These are phyloP conservation scores for Globisporangium apiculatum DNA, from an alignment of 352 stramenopile species.

Conservation along the genomic window DNA sequence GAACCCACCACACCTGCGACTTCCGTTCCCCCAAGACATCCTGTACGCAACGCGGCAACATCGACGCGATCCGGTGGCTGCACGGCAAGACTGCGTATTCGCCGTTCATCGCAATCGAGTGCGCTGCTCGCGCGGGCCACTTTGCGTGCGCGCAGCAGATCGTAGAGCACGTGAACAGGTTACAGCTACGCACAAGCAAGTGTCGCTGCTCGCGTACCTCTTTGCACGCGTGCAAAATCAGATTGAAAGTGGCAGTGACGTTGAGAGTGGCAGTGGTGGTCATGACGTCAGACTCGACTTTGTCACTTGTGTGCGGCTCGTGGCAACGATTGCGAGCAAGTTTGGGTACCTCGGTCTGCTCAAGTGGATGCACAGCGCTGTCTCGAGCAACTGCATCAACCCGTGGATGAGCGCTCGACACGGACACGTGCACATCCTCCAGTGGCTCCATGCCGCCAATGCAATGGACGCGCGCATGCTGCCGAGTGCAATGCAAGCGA, in stretches of 20 bases:
- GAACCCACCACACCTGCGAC: too few species aligned
- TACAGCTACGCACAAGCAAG: not conserved
- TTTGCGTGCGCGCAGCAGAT: too few species aligned
- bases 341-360: not conserved
- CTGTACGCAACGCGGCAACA: not conserved
- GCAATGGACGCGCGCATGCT: not conserved
- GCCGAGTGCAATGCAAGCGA: not conserved
- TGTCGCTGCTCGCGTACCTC: not conserved
- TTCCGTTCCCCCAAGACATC: not conserved
- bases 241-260: not conserved
- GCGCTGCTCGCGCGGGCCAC: too few species aligned
- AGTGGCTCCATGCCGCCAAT: constrained; percentile 1
- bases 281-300: too few species aligned
- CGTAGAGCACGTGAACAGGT: too few species aligned
- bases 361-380: not conserved
- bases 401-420: constrained; percentile 4
- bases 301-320: not conserved
- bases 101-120: too few species aligned
- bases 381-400: not conserved
- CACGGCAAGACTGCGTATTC: not conserved
- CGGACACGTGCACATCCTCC: constrained; percentile 1
- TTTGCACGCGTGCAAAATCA: not conserved
- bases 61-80: constrained; percentile 4
- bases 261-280: too few species aligned
- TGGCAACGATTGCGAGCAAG: constrained; percentile 1